Percentiles rank a stretch among this genome's conserved stretches.
Conservation (phyloP, 257 asterid species). For the Solanum verrucosum region DNA sequence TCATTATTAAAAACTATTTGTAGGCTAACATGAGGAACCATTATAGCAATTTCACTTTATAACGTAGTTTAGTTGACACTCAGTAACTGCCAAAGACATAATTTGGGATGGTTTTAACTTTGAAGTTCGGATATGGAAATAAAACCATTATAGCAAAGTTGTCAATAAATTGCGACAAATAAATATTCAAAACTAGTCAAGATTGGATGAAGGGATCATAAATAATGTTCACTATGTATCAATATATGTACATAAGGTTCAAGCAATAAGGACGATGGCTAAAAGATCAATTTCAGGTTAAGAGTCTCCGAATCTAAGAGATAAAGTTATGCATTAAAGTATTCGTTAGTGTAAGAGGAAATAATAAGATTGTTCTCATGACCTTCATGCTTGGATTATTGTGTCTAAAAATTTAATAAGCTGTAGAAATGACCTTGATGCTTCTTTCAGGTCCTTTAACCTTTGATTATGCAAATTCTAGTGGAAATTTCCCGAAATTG, state of each 20-base stretch:
- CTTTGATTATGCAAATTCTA: constrained; percentile 1
- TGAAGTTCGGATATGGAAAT: not conserved
- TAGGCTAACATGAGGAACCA: not conserved
- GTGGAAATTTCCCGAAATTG: not conserved
- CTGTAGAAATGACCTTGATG: not conserved
- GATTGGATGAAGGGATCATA: not conserved
- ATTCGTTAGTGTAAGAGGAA: not conserved
- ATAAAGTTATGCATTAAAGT: not conserved
- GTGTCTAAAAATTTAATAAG: not conserved
- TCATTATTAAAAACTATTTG: not conserved
- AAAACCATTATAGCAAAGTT: not conserved
- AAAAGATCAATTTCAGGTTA: not conserved
- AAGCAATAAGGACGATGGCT: not conserved
- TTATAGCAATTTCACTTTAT: not conserved
- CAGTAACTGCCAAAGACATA: not conserved
- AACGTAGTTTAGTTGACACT: too few species aligned
- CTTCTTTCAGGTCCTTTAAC: constrained; percentile 3
- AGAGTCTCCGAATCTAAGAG: not conserved
- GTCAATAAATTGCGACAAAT: not conserved
- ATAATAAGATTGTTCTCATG: not conserved
- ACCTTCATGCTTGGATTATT: not conserved
- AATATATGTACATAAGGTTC: not conserved
- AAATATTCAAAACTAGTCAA: not conserved
- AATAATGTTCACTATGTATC: not conserved
- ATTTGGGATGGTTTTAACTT: not conserved